Evolutionary conservation across 1,139 yeast species (phyloP).

Genomic region (Sugiyamaella xylanicola): DNA sequence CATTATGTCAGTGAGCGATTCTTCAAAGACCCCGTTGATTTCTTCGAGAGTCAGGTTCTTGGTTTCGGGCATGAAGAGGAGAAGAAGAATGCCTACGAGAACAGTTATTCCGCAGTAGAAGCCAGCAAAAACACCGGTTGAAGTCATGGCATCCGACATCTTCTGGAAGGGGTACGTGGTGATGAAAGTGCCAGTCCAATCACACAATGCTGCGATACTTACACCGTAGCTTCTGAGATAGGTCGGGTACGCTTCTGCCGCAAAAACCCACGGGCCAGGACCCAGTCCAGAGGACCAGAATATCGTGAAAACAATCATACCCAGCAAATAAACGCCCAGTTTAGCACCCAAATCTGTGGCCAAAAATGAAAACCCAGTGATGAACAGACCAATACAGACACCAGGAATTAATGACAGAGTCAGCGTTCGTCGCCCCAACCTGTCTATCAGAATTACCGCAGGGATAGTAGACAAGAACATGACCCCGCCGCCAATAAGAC

Average conservation of each 20-base stretch:
- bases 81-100: slow-evolving; percentile 26
- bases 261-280: slow-evolving; percentile 24
- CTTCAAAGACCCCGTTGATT: slow-evolving; percentile 53
- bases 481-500: slow-evolving; percentile 26
- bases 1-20: slow-evolving; percentile 12
- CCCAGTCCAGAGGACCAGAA: slow-evolving; percentile 27
- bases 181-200: slow-evolving; percentile 24
- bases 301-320: slow-evolving; percentile 23
- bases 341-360: slow-evolving; percentile 16
- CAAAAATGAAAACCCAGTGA: slow-evolving; percentile 23
- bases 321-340: slow-evolving; percentile 23
- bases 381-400: slow-evolving; percentile 19
- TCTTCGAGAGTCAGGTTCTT: slow-evolving; percentile 61
- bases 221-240: slow-evolving; percentile 23
- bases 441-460: slow-evolving; percentile 23
- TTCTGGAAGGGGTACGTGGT: slow-evolving; percentile 24
- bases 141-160: slow-evolving; percentile 24
- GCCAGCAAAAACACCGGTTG: slow-evolving; percentile 24
- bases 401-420: slow-evolving; percentile 22
- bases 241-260: slow-evolving; percentile 23
- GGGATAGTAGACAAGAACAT: slow-evolving; percentile 24
- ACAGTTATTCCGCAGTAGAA: slow-evolving; percentile 17
- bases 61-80: slow-evolving; percentile 59
- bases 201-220: slow-evolving; percentile 21
- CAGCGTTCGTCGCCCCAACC: slow-evolving; percentile 23